These are phyloP conservation scores for Saccharomycopsis sp. DNA, from an alignment of 805 yeast genomes.

Conservation along the genomic window DNA sequence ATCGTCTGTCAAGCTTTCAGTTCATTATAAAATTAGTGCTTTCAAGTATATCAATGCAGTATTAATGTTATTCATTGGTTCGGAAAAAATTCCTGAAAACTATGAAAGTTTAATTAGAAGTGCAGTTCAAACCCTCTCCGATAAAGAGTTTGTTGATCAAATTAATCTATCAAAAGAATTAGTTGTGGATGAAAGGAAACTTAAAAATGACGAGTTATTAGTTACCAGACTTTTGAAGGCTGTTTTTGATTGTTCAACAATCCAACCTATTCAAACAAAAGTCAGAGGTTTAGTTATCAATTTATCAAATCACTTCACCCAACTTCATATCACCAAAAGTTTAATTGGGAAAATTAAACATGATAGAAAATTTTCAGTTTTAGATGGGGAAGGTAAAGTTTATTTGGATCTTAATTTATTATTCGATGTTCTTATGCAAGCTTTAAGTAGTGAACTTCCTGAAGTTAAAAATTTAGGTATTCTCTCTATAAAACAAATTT, in stretches of 20 bases:
- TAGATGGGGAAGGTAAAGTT: conserved; percentile 70
- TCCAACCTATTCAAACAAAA: conserved; percentile 60
- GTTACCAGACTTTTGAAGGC: conserved; percentile 57
- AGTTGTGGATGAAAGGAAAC: conserved; percentile 36
- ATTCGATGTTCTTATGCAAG: conserved; percentile 65
- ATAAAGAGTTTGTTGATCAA: conserved; percentile 27
- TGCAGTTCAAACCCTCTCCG: conserved; percentile 34
- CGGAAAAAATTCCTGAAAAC: conserved; percentile 30
- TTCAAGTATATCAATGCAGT: conserved; percentile 61
- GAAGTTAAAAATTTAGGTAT: conserved; percentile 66
- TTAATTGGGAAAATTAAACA: conserved; percentile 60
- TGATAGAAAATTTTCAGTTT: conserved; percentile 61
- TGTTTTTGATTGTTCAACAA: conserved; percentile 63
- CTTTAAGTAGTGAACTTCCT: conserved; percentile 66
- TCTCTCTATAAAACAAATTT: conserved; percentile 52
- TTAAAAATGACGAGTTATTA: conserved; percentile 55
- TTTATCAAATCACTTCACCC: conserved; percentile 68
- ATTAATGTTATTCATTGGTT: conserved; percentile 52
- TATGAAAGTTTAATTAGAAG: conserved; percentile 35
- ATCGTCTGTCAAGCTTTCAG: conserved; percentile 23
- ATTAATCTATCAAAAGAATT: conserved; percentile 31
- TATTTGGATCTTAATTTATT: conserved; percentile 59
- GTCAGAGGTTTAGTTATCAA: conserved; percentile 54
- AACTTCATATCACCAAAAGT: conserved; percentile 67
- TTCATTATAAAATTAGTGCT: conserved; percentile 68